A percentile compares a stretch with the other conserved stretches of the same genome.
Evolutionary conservation across 2,329 filamentous ascomycete species (phyloP).

Genomic region (Fusarium piperis): DNA sequence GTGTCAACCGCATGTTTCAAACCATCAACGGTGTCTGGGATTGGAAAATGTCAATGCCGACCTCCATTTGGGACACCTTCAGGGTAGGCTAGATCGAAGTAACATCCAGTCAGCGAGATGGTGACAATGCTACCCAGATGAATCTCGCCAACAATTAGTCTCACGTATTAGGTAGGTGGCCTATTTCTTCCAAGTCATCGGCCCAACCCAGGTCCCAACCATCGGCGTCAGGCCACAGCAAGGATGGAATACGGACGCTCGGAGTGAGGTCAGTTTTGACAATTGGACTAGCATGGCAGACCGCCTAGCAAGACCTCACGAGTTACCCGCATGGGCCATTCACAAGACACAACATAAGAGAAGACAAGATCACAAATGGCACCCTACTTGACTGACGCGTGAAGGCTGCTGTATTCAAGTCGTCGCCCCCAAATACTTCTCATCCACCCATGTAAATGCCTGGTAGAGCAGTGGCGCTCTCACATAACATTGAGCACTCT

Average conservation of each 20-base stretch:
- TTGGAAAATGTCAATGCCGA: background rate
- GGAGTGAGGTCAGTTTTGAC: background rate
- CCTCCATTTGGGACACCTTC: background rate
- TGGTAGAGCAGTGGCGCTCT: background rate
- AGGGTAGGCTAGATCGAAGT: background rate
- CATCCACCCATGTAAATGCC: background rate
- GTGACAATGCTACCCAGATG: background rate
- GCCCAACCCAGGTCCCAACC: background rate
- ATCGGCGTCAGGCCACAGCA: background rate
- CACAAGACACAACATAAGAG: background rate
- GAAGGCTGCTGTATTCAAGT: background rate
- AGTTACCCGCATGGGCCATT: background rate
- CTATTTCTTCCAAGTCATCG: background rate
- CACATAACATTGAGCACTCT: background rate
- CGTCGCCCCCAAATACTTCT: background rate
- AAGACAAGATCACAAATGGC: background rate
- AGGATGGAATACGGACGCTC: background rate
- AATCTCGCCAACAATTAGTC: background rate
- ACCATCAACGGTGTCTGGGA: background rate
- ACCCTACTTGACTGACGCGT: background rate
- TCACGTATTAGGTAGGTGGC: too few relatives aligned
- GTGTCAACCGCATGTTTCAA: background rate
- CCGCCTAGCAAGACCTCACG: background rate
- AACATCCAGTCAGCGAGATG: background rate
- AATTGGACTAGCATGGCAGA: background rate